phyloP scores from a whole-genome alignment of 371 early-diverging fungal genomes.

The Rhizopus microsporus region DNA sequence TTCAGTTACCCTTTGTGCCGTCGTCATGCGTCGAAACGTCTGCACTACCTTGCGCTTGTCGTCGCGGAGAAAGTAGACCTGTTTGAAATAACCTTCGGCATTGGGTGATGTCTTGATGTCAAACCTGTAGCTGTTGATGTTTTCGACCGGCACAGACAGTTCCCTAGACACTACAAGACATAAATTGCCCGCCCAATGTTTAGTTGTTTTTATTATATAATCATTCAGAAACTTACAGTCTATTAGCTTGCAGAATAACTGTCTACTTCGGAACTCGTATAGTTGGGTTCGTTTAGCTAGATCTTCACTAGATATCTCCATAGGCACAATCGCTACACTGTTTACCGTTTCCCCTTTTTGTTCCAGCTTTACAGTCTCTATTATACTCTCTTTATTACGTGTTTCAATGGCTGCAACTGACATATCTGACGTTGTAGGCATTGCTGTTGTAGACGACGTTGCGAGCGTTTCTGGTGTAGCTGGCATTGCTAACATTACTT shows the following conservation, averaged over 20 bases:
- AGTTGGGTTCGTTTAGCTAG: not conserved
- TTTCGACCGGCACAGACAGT: slow-evolving; percentile 29
- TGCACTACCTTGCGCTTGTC: slow-evolving; percentile 38
- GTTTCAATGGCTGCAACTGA: not conserved
- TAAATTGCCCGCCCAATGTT: not conserved
- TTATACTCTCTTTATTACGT: not conserved
- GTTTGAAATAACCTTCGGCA: slow-evolving; percentile 50
- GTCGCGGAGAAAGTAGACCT: slow-evolving; percentile 37
- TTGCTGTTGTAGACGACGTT: too few species aligned
- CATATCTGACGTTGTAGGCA: not conserved
- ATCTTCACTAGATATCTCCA: too few species aligned
- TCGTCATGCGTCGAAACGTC: slow-evolving; percentile 48
- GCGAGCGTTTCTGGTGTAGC: not conserved
- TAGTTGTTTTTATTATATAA: not conserved
- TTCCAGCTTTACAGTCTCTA: not conserved
- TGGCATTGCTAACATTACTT: not conserved
- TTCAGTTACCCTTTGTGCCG: slow-evolving; percentile 44
- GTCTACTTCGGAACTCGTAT: not conserved
- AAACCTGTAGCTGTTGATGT: slow-evolving; percentile 32
- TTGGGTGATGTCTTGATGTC: slow-evolving; percentile 35
- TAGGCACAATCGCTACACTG: too few species aligned
- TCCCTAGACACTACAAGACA: slow-evolving; percentile 23
- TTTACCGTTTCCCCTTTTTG: not conserved
- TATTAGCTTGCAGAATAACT: slow-evolving; percentile 4
- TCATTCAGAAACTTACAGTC: slow-evolving; percentile 15